These are phyloP conservation scores for Diaporthe velutina DNA, from an alignment of 2,329 filamentous ascomycete genomes.

Conservation along the genomic window DNA sequence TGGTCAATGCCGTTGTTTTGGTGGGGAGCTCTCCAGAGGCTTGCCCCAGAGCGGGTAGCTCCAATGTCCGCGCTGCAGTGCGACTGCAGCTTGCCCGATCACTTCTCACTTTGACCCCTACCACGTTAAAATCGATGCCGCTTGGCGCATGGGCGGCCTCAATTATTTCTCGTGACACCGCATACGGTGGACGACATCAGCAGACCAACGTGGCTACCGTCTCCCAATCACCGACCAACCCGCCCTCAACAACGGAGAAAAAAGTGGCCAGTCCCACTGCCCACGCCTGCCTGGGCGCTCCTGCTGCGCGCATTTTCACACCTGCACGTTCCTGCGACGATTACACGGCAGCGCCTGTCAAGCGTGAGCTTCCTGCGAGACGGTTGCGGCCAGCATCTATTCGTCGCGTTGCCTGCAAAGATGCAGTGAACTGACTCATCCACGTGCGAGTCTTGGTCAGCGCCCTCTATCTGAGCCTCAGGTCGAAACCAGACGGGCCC, in stretches of 20 bases:
- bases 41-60: constrained; percentile 25
- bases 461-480: not conserved
- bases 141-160: constrained; percentile 39
- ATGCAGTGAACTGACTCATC: constrained; percentile 18
- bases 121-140: not conserved
- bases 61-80: not conserved
- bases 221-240: constrained; percentile 9
- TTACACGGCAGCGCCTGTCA: not conserved
- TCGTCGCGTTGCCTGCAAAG: not conserved
- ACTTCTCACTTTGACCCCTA: constrained; percentile 17
- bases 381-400: not conserved
- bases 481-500: constrained; percentile 15
- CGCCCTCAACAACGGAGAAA: not conserved
- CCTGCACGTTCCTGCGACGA: not conserved
- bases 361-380: constrained; percentile 14
- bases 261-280: constrained; percentile 21
- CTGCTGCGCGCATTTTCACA: not conserved
- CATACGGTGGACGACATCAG: constrained; percentile 18
- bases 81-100: constrained; percentile 12
- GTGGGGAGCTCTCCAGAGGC: constrained; percentile 29
- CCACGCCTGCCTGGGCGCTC: not conserved
- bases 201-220: not conserved
- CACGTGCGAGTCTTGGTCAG: constrained; percentile 2
- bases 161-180: constrained; percentile 18
- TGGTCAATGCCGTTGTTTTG: constrained; percentile 30